phyloP scores from a whole-genome alignment of 2,329 filamentous ascomycete genomes.

The Ophiostoma himal-ulmi region DNA sequence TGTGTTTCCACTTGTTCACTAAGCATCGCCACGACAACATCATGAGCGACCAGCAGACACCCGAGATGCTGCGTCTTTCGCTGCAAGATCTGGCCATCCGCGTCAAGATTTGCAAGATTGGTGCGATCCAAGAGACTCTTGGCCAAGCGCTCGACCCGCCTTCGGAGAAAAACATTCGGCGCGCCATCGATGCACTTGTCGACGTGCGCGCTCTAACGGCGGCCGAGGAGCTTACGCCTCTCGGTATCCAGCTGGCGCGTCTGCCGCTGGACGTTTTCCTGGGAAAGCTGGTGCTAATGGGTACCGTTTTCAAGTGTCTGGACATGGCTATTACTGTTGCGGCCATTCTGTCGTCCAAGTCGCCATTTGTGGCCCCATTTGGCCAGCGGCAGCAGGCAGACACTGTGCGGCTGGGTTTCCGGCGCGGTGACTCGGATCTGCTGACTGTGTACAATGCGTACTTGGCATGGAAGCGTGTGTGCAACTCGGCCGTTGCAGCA shows the following conservation, averaged over 20 bases:
- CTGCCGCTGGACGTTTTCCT: constrained; percentile 90
- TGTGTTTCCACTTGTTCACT: constrained; percentile 95
- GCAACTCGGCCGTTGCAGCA: constrained; percentile 51
- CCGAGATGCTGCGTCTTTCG: constrained; percentile 90
- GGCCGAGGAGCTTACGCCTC: constrained; percentile 74
- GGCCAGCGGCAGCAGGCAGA: constrained; percentile 79
- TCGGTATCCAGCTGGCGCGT: constrained; percentile 81
- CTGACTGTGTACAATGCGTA: constrained; percentile 94
- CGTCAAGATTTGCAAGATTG: constrained; percentile 95
- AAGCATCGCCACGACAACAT: constrained; percentile 77
- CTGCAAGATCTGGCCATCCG: constrained; percentile 91
- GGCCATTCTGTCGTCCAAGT: constrained; percentile 89
- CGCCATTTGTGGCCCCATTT: constrained; percentile 83
- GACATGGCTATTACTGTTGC: constrained; percentile 90
- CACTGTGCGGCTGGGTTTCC: constrained; percentile 69
- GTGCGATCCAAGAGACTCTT: constrained; percentile 85
- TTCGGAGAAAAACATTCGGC: constrained; percentile 82
- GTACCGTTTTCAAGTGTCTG: constrained; percentile 80
- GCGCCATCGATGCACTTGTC: constrained; percentile 85
- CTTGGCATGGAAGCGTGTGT: constrained; percentile 76
- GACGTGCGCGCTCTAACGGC: constrained; percentile 85
- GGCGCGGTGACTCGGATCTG: constrained; percentile 82
- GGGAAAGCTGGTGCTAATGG: constrained; percentile 84
- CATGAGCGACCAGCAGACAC: constrained; percentile 89
- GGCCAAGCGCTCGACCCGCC: constrained; percentile 85